Evolutionary conservation across 2,329 filamentous ascomycete species (phyloP).

Genomic region (Fusarium sp.): DNA sequence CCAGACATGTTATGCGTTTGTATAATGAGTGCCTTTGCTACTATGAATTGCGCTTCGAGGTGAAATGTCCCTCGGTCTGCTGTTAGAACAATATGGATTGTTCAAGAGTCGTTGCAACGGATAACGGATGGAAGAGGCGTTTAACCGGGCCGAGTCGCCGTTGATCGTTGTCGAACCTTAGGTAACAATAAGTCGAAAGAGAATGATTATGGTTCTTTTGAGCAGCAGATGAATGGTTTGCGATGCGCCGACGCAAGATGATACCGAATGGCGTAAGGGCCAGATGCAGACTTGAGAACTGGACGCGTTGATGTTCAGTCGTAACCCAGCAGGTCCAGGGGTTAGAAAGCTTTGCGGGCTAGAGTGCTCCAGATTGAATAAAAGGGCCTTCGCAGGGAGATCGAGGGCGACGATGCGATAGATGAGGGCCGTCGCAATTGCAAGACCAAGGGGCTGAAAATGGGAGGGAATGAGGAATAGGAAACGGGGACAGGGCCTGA

Average conservation of each 20-base stretch:
- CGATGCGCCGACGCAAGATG: constrained; percentile 24
- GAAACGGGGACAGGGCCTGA: constrained; percentile 44
- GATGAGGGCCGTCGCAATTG: constrained; percentile 45
- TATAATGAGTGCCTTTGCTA: background rate
- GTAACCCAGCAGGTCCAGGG: constrained; percentile 12
- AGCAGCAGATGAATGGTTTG: background rate
- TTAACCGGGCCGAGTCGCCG: constrained; percentile 32
- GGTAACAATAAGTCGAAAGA: background rate
- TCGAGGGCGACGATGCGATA: constrained; percentile 37
- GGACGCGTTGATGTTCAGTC: constrained; percentile 27
- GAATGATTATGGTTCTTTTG: background rate
- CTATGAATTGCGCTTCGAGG: constrained; percentile 5
- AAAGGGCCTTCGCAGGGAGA: constrained; percentile 25
- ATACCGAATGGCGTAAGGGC: constrained; percentile 12
- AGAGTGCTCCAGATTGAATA: constrained; percentile 10
- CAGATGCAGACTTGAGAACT: constrained; percentile 17
- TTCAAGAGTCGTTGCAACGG: constrained; percentile 19
- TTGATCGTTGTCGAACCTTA: constrained; percentile 16
- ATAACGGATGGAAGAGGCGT: constrained; percentile 28
- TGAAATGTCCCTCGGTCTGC: constrained; percentile 3
- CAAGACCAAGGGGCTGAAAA: constrained; percentile 39
- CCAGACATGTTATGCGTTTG: constrained; percentile 48
- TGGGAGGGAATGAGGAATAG: constrained; percentile 40
- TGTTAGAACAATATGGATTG: constrained; percentile 12
- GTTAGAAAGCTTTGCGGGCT: constrained; percentile 23